Conservation (phyloP, 306 rosid genomes). For the Vigna reflexopilosa region DNA sequence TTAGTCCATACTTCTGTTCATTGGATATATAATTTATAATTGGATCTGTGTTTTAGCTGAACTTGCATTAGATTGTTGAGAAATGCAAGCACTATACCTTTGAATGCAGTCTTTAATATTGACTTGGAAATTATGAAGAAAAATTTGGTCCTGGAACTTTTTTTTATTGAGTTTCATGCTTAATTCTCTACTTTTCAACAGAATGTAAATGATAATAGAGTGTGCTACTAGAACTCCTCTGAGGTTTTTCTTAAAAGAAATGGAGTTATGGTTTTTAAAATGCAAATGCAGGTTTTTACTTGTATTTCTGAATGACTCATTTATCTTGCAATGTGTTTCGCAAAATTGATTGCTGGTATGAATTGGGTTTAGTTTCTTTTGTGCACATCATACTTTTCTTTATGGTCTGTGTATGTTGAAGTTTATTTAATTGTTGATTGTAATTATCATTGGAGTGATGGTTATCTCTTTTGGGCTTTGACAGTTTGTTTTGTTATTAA, state of each 20-base stretch:
- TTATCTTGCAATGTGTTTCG: neutral
- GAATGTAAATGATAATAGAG: neutral
- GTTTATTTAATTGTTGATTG: slow-evolving; percentile 37
- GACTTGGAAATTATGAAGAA: neutral
- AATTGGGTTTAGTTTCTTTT: neutral
- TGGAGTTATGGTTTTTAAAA: neutral
- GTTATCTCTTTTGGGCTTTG: slow-evolving; percentile 29
- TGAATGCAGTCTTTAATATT: neutral
- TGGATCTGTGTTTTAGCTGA: neutral
- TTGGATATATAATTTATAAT: neutral
- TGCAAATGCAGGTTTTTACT: neutral
- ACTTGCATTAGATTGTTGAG: slow-evolving; percentile 14
- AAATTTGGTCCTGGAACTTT: neutral
- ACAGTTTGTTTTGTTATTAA: slow-evolving; percentile 38
- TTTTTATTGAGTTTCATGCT: neutral
- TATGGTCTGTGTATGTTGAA: neutral
- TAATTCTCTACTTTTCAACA: neutral
- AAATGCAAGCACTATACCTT: neutral
- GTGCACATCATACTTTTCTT: neutral
- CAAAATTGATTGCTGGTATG: neutral
- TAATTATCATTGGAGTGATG: slow-evolving; percentile 1
- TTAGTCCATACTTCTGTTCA: neutral
- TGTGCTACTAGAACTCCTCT: neutral
- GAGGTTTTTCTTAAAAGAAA: neutral
- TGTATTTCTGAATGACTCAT: neutral